Conservation (phyloP, 2,329 filamentous ascomycete genomes). For the Phialemoniopsis sp. region DNA sequence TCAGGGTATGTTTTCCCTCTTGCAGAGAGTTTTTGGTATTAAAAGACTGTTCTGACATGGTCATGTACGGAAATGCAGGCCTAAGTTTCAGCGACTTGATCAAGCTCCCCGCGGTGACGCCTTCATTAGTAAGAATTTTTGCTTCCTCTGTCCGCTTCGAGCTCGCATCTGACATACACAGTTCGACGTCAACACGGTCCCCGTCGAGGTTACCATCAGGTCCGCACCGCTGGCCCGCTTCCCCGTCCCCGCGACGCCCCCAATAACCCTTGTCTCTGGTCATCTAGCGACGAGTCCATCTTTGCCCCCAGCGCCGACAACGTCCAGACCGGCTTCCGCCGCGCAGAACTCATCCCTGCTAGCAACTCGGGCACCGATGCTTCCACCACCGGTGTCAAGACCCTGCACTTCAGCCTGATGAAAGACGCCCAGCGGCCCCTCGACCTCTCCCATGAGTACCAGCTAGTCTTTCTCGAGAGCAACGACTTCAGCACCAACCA, state of each 20-base stretch:
- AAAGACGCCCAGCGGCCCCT: constrained; percentile 46
- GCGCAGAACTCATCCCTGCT: constrained; percentile 50
- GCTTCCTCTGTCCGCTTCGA: constrained; percentile 7
- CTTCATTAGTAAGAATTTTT: constrained; percentile 31
- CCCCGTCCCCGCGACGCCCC: constrained; percentile 3
- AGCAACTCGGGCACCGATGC: constrained; percentile 45
- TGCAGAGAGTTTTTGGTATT: constrained; percentile 1
- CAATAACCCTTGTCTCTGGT: background rate
- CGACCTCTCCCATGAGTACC: constrained; percentile 59
- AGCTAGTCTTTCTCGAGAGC: constrained; percentile 47
- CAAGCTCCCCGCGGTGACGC: constrained; percentile 34
- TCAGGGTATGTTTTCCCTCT: constrained; percentile 22
- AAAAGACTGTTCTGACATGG: no score
- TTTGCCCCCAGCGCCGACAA: constrained; percentile 46
- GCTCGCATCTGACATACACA: no score
- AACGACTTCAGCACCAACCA: constrained; percentile 44
- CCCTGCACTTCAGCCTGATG: constrained; percentile 56
- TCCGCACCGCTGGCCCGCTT: constrained; percentile 8
- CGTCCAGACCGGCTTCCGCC: constrained; percentile 55
- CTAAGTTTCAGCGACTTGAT: constrained; percentile 47
- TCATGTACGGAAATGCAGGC: constrained; percentile 17
- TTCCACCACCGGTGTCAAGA: constrained; percentile 52
- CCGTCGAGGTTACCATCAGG: constrained; percentile 51
- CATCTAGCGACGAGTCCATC: constrained; percentile 47
- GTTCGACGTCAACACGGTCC: constrained; percentile 39